Evolutionary conservation across 208 protist genomes (phyloP).

Genomic region (Leishmania major): DNA sequence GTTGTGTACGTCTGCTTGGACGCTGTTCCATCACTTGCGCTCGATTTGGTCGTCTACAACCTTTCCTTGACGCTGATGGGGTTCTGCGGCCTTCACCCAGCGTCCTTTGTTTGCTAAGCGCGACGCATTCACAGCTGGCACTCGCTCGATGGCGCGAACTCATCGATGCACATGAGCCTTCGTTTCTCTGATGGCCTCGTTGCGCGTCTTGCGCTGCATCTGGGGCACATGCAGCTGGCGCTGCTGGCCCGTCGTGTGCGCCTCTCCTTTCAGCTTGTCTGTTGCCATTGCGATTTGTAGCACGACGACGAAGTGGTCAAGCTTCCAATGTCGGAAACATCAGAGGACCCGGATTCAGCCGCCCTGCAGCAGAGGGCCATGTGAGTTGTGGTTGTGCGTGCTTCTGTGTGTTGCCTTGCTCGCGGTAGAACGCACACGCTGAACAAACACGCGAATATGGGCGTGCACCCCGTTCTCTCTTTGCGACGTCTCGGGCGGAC

Average conservation of each 20-base stretch:
- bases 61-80: conserved; percentile 16
- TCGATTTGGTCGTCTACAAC: conserved; percentile 48
- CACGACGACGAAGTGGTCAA: not conserved
- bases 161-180: not conserved
- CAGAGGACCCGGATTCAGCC: no score
- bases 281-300: not conserved
- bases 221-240: not conserved
- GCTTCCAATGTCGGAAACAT: not conserved
- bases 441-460: not conserved
- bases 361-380: no score
- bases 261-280: not conserved
- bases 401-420: not conserved
- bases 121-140: not conserved
- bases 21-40: conserved; percentile 55
- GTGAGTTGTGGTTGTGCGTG: not conserved
- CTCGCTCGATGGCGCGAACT: not conserved
- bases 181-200: not conserved
- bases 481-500: no score
- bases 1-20: conserved; percentile 69
- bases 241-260: not conserved
- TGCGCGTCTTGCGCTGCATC: not conserved
- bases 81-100: conserved; percentile 8
- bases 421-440: not conserved
- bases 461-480: not conserved
- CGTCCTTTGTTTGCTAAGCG: conserved; percentile 12